A percentile compares a stretch with the other conserved stretches of the same genome.
These are phyloP conservation scores for Apiospora rasikravindrae DNA, from an alignment of 2,329 filamentous ascomycete genomes.

Conservation along the genomic window DNA sequence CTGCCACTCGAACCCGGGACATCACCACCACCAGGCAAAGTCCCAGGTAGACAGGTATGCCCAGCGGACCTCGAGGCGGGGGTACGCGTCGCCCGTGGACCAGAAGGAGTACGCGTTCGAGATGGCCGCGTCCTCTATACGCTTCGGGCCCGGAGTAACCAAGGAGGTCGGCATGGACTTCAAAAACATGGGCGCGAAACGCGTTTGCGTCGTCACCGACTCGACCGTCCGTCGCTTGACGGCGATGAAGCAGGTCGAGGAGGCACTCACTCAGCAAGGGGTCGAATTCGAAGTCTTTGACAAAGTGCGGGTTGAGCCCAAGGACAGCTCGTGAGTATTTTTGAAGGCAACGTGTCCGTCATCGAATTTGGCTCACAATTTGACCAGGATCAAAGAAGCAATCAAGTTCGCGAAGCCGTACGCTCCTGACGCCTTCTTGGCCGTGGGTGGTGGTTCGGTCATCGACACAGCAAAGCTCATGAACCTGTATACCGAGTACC, in stretches of 20 bases:
- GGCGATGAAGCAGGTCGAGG: conserved; percentile 87
- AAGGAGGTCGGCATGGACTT: conserved; percentile 99
- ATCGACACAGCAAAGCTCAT: conserved; percentile 99
- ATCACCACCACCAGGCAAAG: conserved; percentile 68
- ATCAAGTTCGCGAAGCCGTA: conserved; percentile 86
- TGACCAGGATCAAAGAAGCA: conserved; percentile 77
- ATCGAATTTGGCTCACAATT: not conserved
- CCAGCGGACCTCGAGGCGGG: conserved; percentile 51
- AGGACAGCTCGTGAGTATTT: conserved; percentile 79
- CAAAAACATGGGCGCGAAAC: conserved; percentile 84
- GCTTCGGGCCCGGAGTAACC: conserved; percentile 91
- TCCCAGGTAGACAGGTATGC: conserved; percentile 38
- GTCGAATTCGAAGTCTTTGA: conserved; percentile 83
- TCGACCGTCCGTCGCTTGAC: conserved; percentile 78
- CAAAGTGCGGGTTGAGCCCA: conserved; percentile 84
- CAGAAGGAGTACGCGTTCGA: conserved; percentile 97
- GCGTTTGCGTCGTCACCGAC: conserved; percentile 93
- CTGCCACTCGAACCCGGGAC: conserved; percentile 84
- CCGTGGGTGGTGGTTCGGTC: conserved; percentile 90
- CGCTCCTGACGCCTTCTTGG: conserved; percentile 85
- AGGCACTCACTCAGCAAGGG: conserved; percentile 78
- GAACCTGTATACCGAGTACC: conserved; percentile 93
- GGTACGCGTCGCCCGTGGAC: conserved; percentile 78
- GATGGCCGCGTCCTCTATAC: conserved; percentile 94
- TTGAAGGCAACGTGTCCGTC: not conserved